Evolutionary conservation across 768 basidiomycete species (phyloP), one percentile per base, ranked within the genome.

Genomic region (Naganishia friedmannii): DNA sequence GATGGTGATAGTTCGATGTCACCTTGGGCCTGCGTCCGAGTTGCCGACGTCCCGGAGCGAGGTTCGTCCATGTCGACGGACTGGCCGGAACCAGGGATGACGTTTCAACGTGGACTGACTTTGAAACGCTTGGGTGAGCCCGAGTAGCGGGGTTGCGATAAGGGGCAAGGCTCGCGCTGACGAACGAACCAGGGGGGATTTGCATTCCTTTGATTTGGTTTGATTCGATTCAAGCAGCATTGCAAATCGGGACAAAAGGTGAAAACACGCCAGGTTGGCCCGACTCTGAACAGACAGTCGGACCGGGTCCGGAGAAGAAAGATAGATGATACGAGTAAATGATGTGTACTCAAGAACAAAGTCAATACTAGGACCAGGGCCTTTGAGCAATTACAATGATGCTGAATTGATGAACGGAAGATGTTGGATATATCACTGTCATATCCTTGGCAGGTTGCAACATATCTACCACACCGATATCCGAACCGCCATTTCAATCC

Each of bases 141-240:
- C 7, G 45, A 21, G 34, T 37, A 42, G 42, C 15, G 42, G 42
- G 42, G 15, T 15, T 37, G 34, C 42, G 42, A 42, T 42, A 42
- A 42, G 42, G 42, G 42, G 34, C 7, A 42, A 42, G 9, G 42
- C 42, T 42, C 48, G n/a, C 48, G 48, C 48, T 51, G 48, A 26
- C 48, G 48, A 26, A 37, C 34, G 34, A 51, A 23, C n/a, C 3
- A 26, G n/a, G 48, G 48, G 48, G 48, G 48, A 51, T 51, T 51
- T 51, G 48, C 48, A 51, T 51, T 51, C 48, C 48, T 51, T 51
- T 51, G 48, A 51, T 51, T 51, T 51, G 48, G 48, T 51, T 51
- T 37, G 34, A 51, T 51, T 26, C 4, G 6, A 23, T 51, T 42
- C 9, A 15, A 42, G 15, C 3, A 12, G 17, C 48, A 51, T 51